Base-by-base conservation (phyloP, 169 alveolate species). In the Plasmodium reichenowi region DNA sequence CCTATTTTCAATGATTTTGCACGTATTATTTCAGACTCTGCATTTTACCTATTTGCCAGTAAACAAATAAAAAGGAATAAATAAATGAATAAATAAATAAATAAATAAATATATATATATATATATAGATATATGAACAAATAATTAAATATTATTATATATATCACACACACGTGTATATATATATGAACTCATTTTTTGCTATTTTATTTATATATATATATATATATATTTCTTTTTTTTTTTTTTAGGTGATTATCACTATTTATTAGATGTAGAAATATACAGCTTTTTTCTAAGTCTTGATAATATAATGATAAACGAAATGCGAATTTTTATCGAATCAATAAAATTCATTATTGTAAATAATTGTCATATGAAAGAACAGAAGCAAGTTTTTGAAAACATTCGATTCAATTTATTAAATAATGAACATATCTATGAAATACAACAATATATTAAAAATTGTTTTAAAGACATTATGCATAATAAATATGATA, bases 271-370 rank as follows among this genome's bases (percentile, higher is more conserved):
- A 62, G 74, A 80, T 54, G 70, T 54, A 45, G 74, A 80, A 66
- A 54, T 63, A 6, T 80, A 68, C 20, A 68, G 72, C 47, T 47
- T 67, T 62, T 10, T 80, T 54, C 72, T 80, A 10, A 38, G 90
- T 47, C 58, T 71, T 20, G 90, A 80, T 26, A 80, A 80, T 54
- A 20, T 80, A 70, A 68, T 59, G 64, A 13, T 80, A 47, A 80
- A 56, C 83, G 90, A 80, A 68, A 80, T 80, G 74, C 67, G 73
- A 50, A 60, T 80, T 24, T 80, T 80, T 72, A 80, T 50, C 12
- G 90, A 80, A 22, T 67, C 73, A 45, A 26, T 80, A 68, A 80
- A 80, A 58, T 80, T 32, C 43, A 80, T 80, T 67, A 80, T 68
- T 60, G 70, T 48, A 63, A 80, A 80, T 12, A 80, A 80, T 26